These are phyloP conservation scores for Pterocarpus santalinus DNA, from an alignment of 306 rosid genomes.

Conservation along the genomic window DNA sequence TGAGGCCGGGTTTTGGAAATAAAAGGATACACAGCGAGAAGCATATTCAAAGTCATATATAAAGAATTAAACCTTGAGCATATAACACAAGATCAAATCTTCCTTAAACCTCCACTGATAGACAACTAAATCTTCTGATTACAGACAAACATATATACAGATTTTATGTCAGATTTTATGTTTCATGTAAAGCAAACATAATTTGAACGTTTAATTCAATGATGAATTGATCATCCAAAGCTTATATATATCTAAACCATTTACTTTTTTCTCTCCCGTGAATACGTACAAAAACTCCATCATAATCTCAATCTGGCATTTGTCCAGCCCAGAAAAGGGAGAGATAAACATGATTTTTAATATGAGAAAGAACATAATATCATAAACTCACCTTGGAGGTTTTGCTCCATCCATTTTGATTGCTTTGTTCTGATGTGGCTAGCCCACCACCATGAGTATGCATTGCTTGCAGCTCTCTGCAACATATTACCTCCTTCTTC, in stretches of 20 bases:
- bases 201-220: slow-evolving; percentile 12
- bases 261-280: too few relatives aligned
- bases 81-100: slow-evolving; percentile 2
- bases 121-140: slow-evolving; percentile 3
- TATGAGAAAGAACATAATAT: slow-evolving; percentile 9
- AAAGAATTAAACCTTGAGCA: slow-evolving; percentile 36
- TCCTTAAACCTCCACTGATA: slow-evolving; percentile 21
- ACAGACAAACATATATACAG: slow-evolving; percentile 5
- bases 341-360: not conserved
- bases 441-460: slow-evolving; percentile 99
- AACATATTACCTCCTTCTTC: slow-evolving; percentile 59
- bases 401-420: slow-evolving; percentile 98
- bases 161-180: not conserved
- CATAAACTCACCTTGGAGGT: slow-evolving; percentile 74
- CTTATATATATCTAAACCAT: not conserved
- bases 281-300: too few relatives aligned
- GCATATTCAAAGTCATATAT: slow-evolving; percentile 32
- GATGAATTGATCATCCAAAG: slow-evolving; percentile 3
- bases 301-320: not conserved
- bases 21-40: slow-evolving; percentile 1
- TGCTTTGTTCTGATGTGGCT: slow-evolving; percentile 99
- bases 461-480: slow-evolving; percentile 99
- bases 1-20: slow-evolving; percentile 7
- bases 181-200: not conserved
- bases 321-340: not conserved